These are phyloP conservation scores for Teunomyces barrocoloradensis DNA, from an alignment of 805 yeast genomes.

Conservation along the genomic window DNA sequence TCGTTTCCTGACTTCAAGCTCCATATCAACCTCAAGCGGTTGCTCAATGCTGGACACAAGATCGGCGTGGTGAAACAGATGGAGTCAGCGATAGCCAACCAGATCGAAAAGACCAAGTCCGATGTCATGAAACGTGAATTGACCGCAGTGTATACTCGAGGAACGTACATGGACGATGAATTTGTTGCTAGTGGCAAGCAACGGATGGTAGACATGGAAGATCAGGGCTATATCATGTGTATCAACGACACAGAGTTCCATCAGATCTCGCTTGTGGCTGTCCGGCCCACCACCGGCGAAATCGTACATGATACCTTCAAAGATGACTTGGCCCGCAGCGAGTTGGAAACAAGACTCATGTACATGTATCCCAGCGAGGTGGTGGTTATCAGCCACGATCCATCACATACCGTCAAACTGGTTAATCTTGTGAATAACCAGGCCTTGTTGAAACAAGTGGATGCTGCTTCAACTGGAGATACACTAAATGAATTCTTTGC, in stretches of 20 bases:
- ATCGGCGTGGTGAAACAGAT: slow-evolving; percentile 86
- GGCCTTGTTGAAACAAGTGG: neutral
- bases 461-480: slow-evolving; percentile 4
- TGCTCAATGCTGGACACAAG: slow-evolving; percentile 69
- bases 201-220: slow-evolving; percentile 23
- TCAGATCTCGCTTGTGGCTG: slow-evolving; percentile 44
- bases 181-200: slow-evolving; percentile 8
- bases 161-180: slow-evolving; percentile 74
- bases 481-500: slow-evolving; percentile 15
- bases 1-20: slow-evolving; percentile 79
- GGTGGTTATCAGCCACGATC: slow-evolving; percentile 36
- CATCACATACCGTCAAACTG: slow-evolving; percentile 18
- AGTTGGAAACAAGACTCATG: slow-evolving; percentile 68
- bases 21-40: slow-evolving; percentile 70
- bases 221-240: slow-evolving; percentile 47
- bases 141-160: slow-evolving; percentile 72
- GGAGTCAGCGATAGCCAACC: slow-evolving; percentile 75
- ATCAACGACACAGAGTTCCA: slow-evolving; percentile 24
- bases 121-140: slow-evolving; percentile 65
- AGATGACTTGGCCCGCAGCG: slow-evolving; percentile 56
- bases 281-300: slow-evolving; percentile 73
- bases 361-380: slow-evolving; percentile 81
- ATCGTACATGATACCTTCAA: slow-evolving; percentile 67
- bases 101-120: slow-evolving; percentile 45
- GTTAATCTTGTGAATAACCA: slow-evolving; percentile 11